A percentile compares a stretch with the other conserved stretches of the same genome.
Conservation (phyloP, 1,284 basidiomycete genomes). For the Apiotrichum veenhuisii region DNA sequence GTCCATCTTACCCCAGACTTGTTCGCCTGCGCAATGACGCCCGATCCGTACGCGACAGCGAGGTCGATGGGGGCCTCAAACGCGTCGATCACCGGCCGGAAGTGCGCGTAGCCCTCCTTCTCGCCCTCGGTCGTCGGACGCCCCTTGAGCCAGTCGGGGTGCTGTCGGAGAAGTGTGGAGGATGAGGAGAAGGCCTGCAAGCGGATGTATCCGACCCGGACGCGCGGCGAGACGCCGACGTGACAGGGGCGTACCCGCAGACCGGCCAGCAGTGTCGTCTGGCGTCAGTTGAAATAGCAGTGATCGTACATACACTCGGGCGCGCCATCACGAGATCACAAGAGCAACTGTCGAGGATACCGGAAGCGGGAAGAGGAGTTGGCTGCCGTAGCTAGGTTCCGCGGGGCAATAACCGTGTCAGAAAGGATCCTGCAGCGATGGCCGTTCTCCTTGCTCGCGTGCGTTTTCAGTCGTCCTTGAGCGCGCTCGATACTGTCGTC, state of each 20-base stretch:
- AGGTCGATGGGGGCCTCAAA: constrained; percentile 41
- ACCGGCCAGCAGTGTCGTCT: background rate
- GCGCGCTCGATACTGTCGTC: too few relatives aligned
- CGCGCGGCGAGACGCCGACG: background rate
- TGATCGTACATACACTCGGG: constrained; percentile 4
- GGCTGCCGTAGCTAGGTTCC: too few relatives aligned
- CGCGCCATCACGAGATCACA: background rate
- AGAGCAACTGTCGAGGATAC: background rate
- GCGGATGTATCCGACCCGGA: background rate
- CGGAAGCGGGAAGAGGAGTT: too few relatives aligned
- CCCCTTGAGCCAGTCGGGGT: background rate
- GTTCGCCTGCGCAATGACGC: constrained; percentile 47
- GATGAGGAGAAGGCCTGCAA: constrained; percentile 2
- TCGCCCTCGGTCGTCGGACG: background rate
- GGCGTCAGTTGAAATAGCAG: background rate
- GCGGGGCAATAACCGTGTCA: too few relatives aligned
- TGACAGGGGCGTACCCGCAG: background rate
- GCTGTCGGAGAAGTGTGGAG: background rate
- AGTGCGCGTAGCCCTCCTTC: constrained; percentile 24
- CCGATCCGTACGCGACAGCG: constrained; percentile 49
- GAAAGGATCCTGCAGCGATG: too few relatives aligned
- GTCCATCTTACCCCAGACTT: constrained; percentile 29
- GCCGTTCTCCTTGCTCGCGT: too few relatives aligned
- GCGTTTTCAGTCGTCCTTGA: too few relatives aligned
- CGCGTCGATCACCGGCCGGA: constrained; percentile 37